Percentiles rank a stretch among this genome's conserved stretches.
These are phyloP conservation scores for Cucumis cinereus DNA, from an alignment of 306 rosid species.

Conservation along the genomic window DNA sequence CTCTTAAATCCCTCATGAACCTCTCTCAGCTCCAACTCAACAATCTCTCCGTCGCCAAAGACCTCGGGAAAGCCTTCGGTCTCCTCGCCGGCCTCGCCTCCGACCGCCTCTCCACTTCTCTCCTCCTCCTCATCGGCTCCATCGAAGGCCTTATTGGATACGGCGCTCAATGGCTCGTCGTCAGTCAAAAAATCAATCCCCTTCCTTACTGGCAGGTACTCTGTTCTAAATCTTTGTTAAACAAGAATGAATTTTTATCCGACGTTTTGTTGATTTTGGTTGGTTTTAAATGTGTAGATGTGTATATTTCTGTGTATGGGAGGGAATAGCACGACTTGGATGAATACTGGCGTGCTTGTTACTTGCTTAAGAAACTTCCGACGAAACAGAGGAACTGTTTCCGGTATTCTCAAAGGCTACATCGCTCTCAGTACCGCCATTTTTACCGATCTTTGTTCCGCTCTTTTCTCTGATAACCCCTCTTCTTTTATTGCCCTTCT, in stretches of 20 bases:
- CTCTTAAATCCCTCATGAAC: slow-evolving; percentile 72
- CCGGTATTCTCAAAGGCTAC: slow-evolving; percentile 71
- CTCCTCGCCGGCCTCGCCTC: slow-evolving; percentile 76
- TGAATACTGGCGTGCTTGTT: slow-evolving; percentile 87
- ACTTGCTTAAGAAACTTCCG: slow-evolving; percentile 68
- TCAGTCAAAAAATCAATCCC: slow-evolving; percentile 42
- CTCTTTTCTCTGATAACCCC: slow-evolving; percentile 46
- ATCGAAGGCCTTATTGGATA: slow-evolving; percentile 67
- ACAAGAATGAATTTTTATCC: background rate
- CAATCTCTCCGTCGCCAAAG: slow-evolving; percentile 72
- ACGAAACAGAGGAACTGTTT: slow-evolving; percentile 60
- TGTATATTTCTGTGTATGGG: slow-evolving; percentile 76
- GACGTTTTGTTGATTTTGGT: background rate
- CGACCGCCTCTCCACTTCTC: slow-evolving; percentile 56
- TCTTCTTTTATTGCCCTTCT: slow-evolving; percentile 59
- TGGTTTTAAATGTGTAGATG: slow-evolving; percentile 29
- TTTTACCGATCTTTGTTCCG: slow-evolving; percentile 63
- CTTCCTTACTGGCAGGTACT: slow-evolving; percentile 79
- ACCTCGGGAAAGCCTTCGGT: slow-evolving; percentile 72
- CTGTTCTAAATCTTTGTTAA: background rate
- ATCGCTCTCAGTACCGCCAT: slow-evolving; percentile 87
- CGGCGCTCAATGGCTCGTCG: slow-evolving; percentile 88
- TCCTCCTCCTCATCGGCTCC: slow-evolving; percentile 60
- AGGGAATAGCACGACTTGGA: slow-evolving; percentile 91
- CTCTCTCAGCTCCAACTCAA: slow-evolving; percentile 72